Conservation (phyloP, 164 flowering plant genomes). For the Amborella trichopoda region DNA sequence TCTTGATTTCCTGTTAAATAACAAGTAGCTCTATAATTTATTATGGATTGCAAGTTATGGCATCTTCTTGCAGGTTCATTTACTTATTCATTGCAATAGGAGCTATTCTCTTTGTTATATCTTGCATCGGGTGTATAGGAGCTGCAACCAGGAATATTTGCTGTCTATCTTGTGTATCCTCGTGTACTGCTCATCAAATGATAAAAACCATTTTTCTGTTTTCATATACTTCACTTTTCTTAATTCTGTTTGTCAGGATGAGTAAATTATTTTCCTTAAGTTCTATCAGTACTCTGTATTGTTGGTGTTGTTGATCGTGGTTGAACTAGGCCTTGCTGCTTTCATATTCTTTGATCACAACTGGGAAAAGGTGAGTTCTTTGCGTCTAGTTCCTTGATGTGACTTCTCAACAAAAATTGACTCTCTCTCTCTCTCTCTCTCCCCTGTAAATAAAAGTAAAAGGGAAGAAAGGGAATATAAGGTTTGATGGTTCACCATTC, state of each 20-base stretch:
- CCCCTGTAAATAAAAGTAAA: too few relatives aligned
- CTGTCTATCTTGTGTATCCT: constrained; percentile 94
- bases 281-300: constrained; percentile 52
- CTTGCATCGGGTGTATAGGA: constrained; percentile 88
- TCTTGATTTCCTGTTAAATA: too few relatives aligned
- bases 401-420: too few relatives aligned
- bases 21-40: neutral
- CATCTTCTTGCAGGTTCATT: constrained; percentile 66
- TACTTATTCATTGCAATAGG: constrained; percentile 75
- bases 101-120: constrained; percentile 60
- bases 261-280: too few relatives aligned
- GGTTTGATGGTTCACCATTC: too few relatives aligned
- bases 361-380: constrained; percentile 68
- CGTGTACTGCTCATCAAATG: too few relatives aligned
- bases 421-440: too few relatives aligned
- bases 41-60: neutral
- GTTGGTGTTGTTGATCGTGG: constrained; percentile 62
- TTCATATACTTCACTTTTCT: too few relatives aligned
- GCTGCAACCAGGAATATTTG: constrained; percentile 60
- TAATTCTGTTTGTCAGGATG: too few relatives aligned
- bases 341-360: constrained; percentile 84
- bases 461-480: too few relatives aligned
- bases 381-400: too few relatives aligned
- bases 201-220: too few relatives aligned
- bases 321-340: constrained; percentile 77